Conservation (phyloP, 257 asterid genomes). For the Primulina huaijiensis region DNA sequence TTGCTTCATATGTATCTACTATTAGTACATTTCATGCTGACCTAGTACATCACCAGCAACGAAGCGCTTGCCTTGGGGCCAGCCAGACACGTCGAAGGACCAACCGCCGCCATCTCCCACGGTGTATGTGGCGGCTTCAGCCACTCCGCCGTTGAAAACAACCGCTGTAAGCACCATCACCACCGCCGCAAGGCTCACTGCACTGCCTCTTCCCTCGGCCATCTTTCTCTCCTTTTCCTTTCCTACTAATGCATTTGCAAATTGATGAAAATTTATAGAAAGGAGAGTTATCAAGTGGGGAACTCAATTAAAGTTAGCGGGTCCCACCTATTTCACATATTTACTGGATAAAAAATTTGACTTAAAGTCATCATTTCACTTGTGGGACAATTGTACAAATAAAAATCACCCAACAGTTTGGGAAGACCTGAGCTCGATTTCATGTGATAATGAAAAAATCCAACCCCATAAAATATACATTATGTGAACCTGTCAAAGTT, state of each 20-base stretch:
- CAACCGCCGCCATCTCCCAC: conserved; percentile 54
- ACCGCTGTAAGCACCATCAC: conserved; percentile 24
- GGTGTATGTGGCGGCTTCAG: conserved; percentile 34
- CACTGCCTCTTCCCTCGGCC: conserved; percentile 41
- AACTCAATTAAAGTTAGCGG: neutral
- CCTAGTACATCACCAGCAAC: conserved; percentile 57
- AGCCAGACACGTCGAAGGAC: conserved; percentile 40
- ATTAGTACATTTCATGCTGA: conserved; percentile 9
- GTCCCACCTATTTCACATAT: neutral
- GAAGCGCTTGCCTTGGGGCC: conserved; percentile 53
- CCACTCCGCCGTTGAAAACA: conserved; percentile 23
- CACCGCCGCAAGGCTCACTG: conserved; percentile 23
- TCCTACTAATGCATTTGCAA: neutral
- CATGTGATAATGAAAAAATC: too few relatives aligned
- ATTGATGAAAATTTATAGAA: neutral
- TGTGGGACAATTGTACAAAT: too few relatives aligned
- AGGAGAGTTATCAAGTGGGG: neutral
- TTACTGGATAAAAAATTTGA: too few relatives aligned
- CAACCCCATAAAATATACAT: too few relatives aligned
- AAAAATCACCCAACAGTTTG: too few relatives aligned
- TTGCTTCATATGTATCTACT: neutral
- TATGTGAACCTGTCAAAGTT: neutral
- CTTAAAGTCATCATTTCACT: too few relatives aligned
- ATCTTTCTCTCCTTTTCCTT: neutral
- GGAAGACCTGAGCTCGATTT: too few relatives aligned